Base-by-base conservation (phyloP, 1,139 yeast species). In the Kodamaea ohmeri region DNA sequence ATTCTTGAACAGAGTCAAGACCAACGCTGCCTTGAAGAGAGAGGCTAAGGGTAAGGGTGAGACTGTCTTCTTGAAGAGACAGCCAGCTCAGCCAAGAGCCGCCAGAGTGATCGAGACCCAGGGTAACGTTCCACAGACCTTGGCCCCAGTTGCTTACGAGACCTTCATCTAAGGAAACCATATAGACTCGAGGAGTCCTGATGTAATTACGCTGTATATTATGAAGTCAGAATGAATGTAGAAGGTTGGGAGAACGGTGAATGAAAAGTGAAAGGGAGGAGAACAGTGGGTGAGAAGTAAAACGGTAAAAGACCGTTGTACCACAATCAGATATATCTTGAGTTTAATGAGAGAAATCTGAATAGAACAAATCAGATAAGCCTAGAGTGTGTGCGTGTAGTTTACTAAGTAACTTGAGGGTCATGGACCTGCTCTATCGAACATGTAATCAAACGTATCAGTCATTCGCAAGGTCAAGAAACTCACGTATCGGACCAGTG, bases 61-160 rank as follows among this genome's bases (percentile, higher is more conserved):
- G 67, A 74, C 87, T 60, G 92, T 88, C 55, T 78, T 76, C 76
- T 85, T 92, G 66, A 92, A 92, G 90, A 87, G 98, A 83, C 94
- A 85, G 75, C 97, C 98, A 67, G 96, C 79, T 63, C 85, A 80
- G 75, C 98, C 98, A 80, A 89, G 97, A 82, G 89, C 76, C 52
- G 78, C 95, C 55, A 87, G 83, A 73, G 73, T 83, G 61, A 84
- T 92, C 64, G 67, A 90, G 51, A 75, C 87, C 53, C 78, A 73
- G 64, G 80, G 80, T 64, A 82, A 83, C 76, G 75, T 80, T 60
- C 96, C 97, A 63, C 96, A 90, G 75, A 90, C 97, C 63, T 84
- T 92, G 75, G 94, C 97, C 68, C 97, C 98, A 75, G 92, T 88
- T 77, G 84, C 98, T 69, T 92, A 92, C 84, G 99, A 94, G 82